Evolutionary conservation across 2,329 filamentous ascomycete genomes (phyloP), one percentile per base, ranked within the genome.

Genomic region (Phialemoniopsis sp.): DNA sequence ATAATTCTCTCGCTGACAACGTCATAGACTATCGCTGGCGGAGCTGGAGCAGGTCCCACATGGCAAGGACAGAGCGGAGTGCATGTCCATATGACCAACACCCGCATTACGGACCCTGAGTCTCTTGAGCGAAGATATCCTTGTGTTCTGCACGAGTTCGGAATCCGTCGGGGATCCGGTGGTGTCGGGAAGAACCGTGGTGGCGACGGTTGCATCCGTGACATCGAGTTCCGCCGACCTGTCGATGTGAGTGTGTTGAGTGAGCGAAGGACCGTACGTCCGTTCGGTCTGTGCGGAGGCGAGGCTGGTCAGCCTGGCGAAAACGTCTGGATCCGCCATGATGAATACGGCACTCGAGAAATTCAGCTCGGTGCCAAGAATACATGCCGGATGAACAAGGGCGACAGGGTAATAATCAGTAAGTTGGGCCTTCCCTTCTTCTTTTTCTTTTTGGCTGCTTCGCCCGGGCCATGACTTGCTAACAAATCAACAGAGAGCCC

Each of bases 1-100:
- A n/a, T n/a, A n/a, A n/a, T n/a, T n/a, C n/a, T n/a, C n/a, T n/a
- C n/a, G n/a, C n/a, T n/a, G n/a, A n/a, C n/a, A n/a, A n/a, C n/a
- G n/a, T n/a, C n/a, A n/a, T n/a, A n/a, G n/a, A 53, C 56, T 1
- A 53, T 63, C 29, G 54, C 56, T 6, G 61, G 61, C n/a, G 61
- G 60, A 1, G 47, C 48, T 3, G 60, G 60, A 12, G 61, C 59
- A 3, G 59, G 58, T 0, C 46, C 54, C 1, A 44, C 46, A 0
- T 61, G 54, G 40, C 37, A 55, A 12, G 61, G 59, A 9, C 51
- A 51, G 32, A 43, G 49, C 29, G 55, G 52, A 17, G 52, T 56
- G 7, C 53, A 56, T 33, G 50, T 49, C 4, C 54, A 60, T 32
- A 52, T 54, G 13, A 62, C 60, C 8, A 58, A 61, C 40, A 62